Percentiles rank a stretch among this genome's conserved stretches.
Conservation (phyloP, 2,329 filamentous ascomycete genomes). For the Ascochyta rabiei region DNA sequence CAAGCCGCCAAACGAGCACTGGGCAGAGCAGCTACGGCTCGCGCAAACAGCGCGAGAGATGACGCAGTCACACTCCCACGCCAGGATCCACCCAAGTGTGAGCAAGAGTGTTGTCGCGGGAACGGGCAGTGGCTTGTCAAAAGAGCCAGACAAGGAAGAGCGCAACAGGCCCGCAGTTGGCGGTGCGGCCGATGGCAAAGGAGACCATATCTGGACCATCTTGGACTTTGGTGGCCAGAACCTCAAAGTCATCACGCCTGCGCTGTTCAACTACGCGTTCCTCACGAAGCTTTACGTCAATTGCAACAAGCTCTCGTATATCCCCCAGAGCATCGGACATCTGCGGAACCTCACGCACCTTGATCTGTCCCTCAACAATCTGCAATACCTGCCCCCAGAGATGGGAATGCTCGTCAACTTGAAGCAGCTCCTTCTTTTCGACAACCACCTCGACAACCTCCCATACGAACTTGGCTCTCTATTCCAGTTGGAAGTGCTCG, state of each 20-base stretch:
- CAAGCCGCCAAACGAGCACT: slow-evolving; percentile 72
- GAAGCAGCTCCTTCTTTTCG: slow-evolving; percentile 83
- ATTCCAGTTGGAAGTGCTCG: slow-evolving; percentile 85
- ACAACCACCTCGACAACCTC: slow-evolving; percentile 83
- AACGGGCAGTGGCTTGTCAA: slow-evolving; percentile 56
- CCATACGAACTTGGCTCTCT: slow-evolving; percentile 88
- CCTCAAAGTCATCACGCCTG: slow-evolving; percentile 77
- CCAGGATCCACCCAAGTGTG: slow-evolving; percentile 70
- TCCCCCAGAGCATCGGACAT: slow-evolving; percentile 83
- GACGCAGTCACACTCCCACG: slow-evolving; percentile 76
- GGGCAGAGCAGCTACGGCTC: slow-evolving; percentile 84
- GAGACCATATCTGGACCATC: slow-evolving; percentile 83
- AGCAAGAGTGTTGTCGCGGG: slow-evolving; percentile 69
- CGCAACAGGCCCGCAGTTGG: slow-evolving; percentile 71
- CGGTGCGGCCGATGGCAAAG: slow-evolving; percentile 45
- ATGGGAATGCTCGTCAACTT: slow-evolving; percentile 96
- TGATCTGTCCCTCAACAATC: slow-evolving; percentile 86
- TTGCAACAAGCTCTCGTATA: slow-evolving; percentile 82
- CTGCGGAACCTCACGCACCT: slow-evolving; percentile 81
- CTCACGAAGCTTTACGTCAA: slow-evolving; percentile 91
- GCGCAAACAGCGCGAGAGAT: slow-evolving; percentile 75
- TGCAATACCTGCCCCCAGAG: slow-evolving; percentile 82
- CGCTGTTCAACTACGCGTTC: slow-evolving; percentile 85
- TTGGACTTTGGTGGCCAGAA: slow-evolving; percentile 97
- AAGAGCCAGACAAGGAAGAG: slow-evolving; percentile 60